Evolutionary conservation across 768 basidiomycete species (phyloP).

Genomic region (Naematelia encephala): DNA sequence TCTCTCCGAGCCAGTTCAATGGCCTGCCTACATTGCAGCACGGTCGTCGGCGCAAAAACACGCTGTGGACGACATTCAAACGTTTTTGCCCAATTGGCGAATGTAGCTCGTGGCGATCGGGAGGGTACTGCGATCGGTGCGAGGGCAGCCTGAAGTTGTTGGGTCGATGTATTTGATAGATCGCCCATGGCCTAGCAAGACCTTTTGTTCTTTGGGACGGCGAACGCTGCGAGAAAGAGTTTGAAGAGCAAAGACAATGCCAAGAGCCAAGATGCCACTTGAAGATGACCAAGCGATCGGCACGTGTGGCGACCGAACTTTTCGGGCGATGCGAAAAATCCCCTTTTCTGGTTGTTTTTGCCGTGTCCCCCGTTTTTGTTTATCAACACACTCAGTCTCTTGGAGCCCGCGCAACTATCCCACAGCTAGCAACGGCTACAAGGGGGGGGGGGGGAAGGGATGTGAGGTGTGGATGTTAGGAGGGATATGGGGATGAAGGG

Average conservation of each 20-base stretch:
- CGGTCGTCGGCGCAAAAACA: constrained; percentile 71
- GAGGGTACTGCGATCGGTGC: constrained; percentile 32
- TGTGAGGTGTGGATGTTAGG: no score
- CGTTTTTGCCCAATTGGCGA: constrained; percentile 84
- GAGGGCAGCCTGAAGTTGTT: constrained; percentile 21
- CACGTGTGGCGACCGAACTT: background rate
- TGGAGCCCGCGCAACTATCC: no score
- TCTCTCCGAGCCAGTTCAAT: constrained; percentile 77
- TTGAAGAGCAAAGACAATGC: background rate
- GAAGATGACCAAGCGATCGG: background rate
- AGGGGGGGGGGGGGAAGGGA: no score
- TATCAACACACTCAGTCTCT: no score
- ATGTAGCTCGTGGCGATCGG: constrained; percentile 48
- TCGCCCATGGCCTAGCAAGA: constrained; percentile 5
- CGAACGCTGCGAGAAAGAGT: background rate
- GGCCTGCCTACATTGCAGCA: constrained; percentile 67
- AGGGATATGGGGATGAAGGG: no score
- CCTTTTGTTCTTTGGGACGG: background rate
- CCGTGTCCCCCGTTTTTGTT: no score
- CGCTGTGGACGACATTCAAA: constrained; percentile 54
- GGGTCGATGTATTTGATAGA: constrained; percentile 2
- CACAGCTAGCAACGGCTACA: no score
- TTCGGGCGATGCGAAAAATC: no score
- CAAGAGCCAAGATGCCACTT: background rate
- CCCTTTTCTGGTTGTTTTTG: no score